Evolutionary conservation across 108 stramenopile genomes (phyloP).

Genomic region (Cyclotella baltica): DNA sequence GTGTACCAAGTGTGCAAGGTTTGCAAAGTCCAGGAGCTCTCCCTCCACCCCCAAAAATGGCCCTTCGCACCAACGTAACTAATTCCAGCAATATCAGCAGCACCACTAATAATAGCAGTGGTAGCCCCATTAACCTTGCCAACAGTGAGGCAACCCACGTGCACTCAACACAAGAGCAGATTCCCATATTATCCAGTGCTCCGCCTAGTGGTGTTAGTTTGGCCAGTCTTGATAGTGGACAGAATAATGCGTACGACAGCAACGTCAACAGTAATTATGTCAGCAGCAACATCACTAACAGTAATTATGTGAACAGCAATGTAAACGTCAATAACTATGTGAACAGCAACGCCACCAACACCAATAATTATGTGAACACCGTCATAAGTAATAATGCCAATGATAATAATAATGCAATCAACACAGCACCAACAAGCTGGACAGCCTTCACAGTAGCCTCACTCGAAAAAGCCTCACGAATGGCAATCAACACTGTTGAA

Average conservation of each 20-base stretch:
- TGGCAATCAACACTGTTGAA: not conserved
- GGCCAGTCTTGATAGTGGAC: not conserved
- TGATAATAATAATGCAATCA: too few species aligned
- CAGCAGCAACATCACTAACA: too few species aligned
- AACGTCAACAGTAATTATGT: too few species aligned
- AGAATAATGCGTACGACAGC: not conserved
- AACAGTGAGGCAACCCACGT: not conserved
- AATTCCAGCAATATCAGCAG: not conserved
- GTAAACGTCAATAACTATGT: too few species aligned
- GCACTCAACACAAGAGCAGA: slow-evolving; percentile 47
- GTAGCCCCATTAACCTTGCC: slow-evolving; percentile 1
- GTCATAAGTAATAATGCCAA: too few species aligned
- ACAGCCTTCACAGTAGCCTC: not conserved
- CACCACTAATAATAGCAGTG: not conserved
- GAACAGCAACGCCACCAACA: too few species aligned
- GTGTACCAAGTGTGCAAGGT: not conserved
- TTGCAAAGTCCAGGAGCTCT: not conserved
- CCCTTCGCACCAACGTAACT: not conserved
- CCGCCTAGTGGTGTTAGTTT: slow-evolving; percentile 25
- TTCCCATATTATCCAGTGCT: slow-evolving; percentile 39
- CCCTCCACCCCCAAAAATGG: not conserved
- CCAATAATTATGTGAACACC: too few species aligned
- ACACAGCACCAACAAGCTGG: not conserved
- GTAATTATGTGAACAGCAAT: too few species aligned
- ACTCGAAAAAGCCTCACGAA: not conserved